These are phyloP conservation scores for Lavandula angustifolia DNA, from an alignment of 257 asterid genomes.

Conservation along the genomic window DNA sequence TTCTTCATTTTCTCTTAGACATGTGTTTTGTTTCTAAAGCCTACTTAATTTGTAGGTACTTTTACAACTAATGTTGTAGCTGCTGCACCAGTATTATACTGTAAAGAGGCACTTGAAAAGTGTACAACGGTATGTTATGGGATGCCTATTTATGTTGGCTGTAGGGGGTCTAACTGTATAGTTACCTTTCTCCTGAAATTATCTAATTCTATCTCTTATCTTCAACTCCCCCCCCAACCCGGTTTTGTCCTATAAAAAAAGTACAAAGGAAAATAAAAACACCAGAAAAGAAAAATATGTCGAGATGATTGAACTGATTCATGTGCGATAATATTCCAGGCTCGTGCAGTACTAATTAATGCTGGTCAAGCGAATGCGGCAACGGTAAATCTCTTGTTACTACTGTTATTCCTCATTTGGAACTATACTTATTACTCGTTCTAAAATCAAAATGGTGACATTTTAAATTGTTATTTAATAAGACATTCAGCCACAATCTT, in stretches of 20 bases:
- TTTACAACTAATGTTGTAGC: slow-evolving; percentile 92
- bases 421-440: background rate
- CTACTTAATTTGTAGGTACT: slow-evolving; percentile 57
- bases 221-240: background rate
- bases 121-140: slow-evolving; percentile 67
- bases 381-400: slow-evolving; percentile 58
- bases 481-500: slow-evolving; percentile 7
- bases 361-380: slow-evolving; percentile 99
- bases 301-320: slow-evolving; percentile 30
- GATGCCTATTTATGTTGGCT: slow-evolving; percentile 6
- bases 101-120: slow-evolving; percentile 67
- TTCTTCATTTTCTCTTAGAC: slow-evolving; percentile 3
- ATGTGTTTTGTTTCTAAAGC: slow-evolving; percentile 12
- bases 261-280: background rate
- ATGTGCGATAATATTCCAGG: slow-evolving; percentile 51
- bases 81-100: slow-evolving; percentile 94
- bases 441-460: background rate
- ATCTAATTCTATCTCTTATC: background rate
- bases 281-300: slow-evolving; percentile 3
- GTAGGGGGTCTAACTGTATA: too few relatives aligned
- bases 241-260: background rate
- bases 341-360: slow-evolving; percentile 93
- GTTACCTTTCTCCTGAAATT: too few relatives aligned
- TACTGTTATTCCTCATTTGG: slow-evolving; percentile 22
- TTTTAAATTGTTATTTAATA: background rate